Percentiles rank a stretch among this genome's conserved stretches.
Conservation (phyloP, 768 basidiomycete genomes). For the Rubroboletus satanas region DNA sequence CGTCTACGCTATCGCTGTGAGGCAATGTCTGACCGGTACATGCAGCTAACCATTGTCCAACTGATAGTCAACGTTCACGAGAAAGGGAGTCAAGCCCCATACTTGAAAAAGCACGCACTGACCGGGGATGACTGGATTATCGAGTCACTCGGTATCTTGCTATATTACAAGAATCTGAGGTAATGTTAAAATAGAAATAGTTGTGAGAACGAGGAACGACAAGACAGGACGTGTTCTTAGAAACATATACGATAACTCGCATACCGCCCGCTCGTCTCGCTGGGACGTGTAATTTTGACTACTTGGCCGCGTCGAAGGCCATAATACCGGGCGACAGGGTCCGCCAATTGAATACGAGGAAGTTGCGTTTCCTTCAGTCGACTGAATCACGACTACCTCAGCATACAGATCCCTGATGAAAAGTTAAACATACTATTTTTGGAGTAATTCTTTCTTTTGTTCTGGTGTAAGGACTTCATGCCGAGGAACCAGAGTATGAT, state of each 20-base stretch:
- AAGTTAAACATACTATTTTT: conserved; percentile 77
- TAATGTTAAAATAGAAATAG: neutral
- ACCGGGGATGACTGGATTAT: neutral
- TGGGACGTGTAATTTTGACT: conserved; percentile 95
- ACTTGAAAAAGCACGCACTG: neutral
- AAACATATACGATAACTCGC: conserved; percentile 92
- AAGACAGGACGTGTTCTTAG: conserved; percentile 31
- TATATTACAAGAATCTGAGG: conserved; percentile 16
- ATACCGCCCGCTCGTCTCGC: conserved; percentile 94
- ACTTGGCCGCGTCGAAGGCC: conserved; percentile 94
- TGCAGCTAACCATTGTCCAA: neutral
- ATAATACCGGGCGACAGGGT: conserved; percentile 98
- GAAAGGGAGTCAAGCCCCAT: neutral
- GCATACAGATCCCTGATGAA: conserved; percentile 1
- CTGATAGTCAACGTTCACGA: neutral
- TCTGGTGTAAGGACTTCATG: conserved; percentile 85
- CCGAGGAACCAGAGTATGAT: conserved; percentile 90
- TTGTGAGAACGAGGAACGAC: neutral
- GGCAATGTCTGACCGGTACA: neutral
- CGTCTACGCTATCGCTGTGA: neutral
- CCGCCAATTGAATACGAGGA: conserved; percentile 92
- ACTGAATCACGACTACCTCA: conserved; percentile 40
- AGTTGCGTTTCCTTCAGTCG: conserved; percentile 97
- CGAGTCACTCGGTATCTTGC: conserved; percentile 7
- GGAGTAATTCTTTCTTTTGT: conserved; percentile 81